Conservation (phyloP, 345 rosid genomes). For the Aegle marmelos region DNA sequence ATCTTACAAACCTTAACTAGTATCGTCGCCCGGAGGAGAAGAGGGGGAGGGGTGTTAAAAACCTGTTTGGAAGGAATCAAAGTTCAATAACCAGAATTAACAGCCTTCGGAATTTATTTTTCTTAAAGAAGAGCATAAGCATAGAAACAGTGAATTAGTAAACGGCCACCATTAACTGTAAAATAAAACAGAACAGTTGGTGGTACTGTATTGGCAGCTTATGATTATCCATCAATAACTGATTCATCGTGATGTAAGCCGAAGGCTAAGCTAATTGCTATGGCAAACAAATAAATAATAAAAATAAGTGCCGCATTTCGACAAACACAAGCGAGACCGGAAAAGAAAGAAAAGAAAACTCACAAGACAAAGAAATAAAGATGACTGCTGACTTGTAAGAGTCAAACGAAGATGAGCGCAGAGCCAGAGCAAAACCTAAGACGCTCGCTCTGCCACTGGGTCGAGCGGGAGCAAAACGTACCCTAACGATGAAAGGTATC, state of each 20-base stretch:
- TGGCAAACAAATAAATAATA: no score
- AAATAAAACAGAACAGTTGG: no score
- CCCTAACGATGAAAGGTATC: no score
- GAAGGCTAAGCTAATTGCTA: not conserved
- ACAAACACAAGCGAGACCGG: not conserved
- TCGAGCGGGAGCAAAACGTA: no score
- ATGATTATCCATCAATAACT: not conserved
- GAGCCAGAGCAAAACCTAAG: not conserved
- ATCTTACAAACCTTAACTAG: not conserved
- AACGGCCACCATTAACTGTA: not conserved
- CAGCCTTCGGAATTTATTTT: not conserved
- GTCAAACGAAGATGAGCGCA: not conserved
- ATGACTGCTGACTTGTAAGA: not conserved
- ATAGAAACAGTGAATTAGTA: not conserved
- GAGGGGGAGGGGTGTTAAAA: not conserved
- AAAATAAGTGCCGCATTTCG: not conserved
- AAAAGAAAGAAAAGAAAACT: not conserved
- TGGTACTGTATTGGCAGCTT: no score
- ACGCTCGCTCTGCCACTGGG: no score
- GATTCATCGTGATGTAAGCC: not conserved
- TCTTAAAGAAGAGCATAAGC: not conserved
- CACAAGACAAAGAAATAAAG: not conserved
- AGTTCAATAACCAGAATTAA: not conserved
- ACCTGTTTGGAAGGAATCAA: constrained; percentile 17
- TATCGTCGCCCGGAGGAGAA: no score